Evolutionary conservation across 345 rosid genomes (phyloP), one percentile per base, ranked within the genome.

Genomic region (Eucalyptus pauciflora): DNA sequence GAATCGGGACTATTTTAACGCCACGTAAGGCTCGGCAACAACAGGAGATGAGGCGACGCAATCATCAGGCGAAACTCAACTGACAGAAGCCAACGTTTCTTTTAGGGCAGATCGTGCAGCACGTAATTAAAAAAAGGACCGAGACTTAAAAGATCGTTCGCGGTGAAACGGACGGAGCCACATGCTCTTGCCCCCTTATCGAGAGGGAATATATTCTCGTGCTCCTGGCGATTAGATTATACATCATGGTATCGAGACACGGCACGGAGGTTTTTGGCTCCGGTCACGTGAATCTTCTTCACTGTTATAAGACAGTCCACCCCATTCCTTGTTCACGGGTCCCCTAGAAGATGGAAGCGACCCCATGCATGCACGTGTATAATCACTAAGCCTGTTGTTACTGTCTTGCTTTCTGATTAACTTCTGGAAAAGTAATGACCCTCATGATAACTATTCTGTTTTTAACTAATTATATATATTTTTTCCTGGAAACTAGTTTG

Each of bases 371-470:
- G 67, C 17, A 29, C 16, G 33, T 13, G n/a, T 29, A 56, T 56
- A 60, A 60, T 60, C 31, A 60, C n/a, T 27, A 25, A 11, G 67
- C 67, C n/a, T 60, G 15, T 27, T 60, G 7, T 27, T 25, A 5
- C 25, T 3, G n/a, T 60, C 67, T 60, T 25, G 67, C 67, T 60
- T 60, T 58, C 67, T 25, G 6, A 12, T 58, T 25, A 11, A 25
- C 12, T 58, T 58, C 3, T 58, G n/a, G 64, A 13, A 58, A 58
- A 58, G n/a, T 8, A 52, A 52, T 52, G 58, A 52, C 4, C 50
- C 58, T 0, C 4, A 7, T 52, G 25, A 52, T 52, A 20, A 2
- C 10, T 52, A 52, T 52, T 52, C 0, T 18, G 0, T 7, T 52
- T 20, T 20, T 20, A 52, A 52, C 1, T 18, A 52, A 0, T 52